Evolutionary conservation across 768 basidiomycete genomes (phyloP).

Genomic region (Lactifluus subvellereus): DNA sequence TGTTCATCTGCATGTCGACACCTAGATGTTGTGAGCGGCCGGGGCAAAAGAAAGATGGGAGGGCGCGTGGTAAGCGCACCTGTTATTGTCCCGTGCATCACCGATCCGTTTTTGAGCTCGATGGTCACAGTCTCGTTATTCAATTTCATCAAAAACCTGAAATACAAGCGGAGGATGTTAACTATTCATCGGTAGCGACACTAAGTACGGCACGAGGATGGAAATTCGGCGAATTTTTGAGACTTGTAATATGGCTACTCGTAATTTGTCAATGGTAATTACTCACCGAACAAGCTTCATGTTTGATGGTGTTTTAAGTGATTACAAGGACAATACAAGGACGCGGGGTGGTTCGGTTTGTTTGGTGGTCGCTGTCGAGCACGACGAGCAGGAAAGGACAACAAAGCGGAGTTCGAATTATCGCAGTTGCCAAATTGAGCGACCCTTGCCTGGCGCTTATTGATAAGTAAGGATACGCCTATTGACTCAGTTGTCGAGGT

Average conservation of each 20-base stretch:
- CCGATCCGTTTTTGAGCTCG: slow-evolving; percentile 95
- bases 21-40: slow-evolving; percentile 42
- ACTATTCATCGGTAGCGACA: background rate
- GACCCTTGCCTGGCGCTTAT: background rate
- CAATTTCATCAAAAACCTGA: slow-evolving; percentile 97
- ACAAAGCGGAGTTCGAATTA: slow-evolving; percentile 15
- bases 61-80: slow-evolving; percentile 45
- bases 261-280: background rate
- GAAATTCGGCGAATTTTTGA: background rate
- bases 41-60: slow-evolving; percentile 8
- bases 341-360: background rate
- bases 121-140: slow-evolving; percentile 99
- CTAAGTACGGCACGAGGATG: background rate
- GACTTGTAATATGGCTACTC: background rate
- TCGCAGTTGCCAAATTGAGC: background rate
- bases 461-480: background rate
- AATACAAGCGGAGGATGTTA: slow-evolving; percentile 3
- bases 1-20: slow-evolving; percentile 99
- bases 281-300: slow-evolving; percentile 22
- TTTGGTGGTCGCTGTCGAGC: slow-evolving; percentile 8
- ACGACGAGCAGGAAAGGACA: slow-evolving; percentile 5
- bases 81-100: slow-evolving; percentile 95
- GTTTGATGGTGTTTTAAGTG: background rate
- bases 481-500: too few relatives aligned
- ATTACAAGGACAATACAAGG: background rate